Percentiles rank a stretch among this genome's conserved stretches.
These are phyloP conservation scores for Pezicula carpinea DNA, from an alignment of 2,329 filamentous ascomycete species.

Conservation along the genomic window DNA sequence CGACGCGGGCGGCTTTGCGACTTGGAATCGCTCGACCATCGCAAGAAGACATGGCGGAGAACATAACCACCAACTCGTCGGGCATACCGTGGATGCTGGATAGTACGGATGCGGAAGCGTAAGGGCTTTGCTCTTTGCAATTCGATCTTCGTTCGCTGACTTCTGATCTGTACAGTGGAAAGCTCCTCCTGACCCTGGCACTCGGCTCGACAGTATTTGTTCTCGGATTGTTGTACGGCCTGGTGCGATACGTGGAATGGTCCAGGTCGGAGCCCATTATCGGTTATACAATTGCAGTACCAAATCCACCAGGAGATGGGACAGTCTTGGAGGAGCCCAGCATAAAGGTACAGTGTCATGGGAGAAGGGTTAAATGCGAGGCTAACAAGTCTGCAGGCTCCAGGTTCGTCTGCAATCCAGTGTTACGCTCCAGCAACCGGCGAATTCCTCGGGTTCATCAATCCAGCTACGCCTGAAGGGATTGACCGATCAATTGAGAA, in stretches of 20 bases:
- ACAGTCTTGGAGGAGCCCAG: constrained; percentile 53
- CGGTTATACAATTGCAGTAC: constrained; percentile 56
- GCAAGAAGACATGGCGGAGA: too few relatives aligned
- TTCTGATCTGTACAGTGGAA: constrained; percentile 10
- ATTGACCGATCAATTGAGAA: constrained; percentile 76
- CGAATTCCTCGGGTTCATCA: constrained; percentile 71
- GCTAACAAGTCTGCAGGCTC: constrained; percentile 34
- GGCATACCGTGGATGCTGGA: neutral
- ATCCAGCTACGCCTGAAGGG: constrained; percentile 68
- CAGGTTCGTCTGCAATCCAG: constrained; percentile 65
- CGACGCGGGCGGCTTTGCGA: too few relatives aligned
- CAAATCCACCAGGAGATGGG: constrained; percentile 55
- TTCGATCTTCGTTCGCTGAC: constrained; percentile 7
- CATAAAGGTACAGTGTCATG: constrained; percentile 46
- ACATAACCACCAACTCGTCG: neutral
- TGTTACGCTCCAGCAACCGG: constrained; percentile 91
- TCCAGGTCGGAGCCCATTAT: constrained; percentile 37
- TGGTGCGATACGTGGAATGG: constrained; percentile 17
- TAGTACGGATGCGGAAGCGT: neutral
- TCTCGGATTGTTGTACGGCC: constrained; percentile 17
- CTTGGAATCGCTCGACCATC: too few relatives aligned
- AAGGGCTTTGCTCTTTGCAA: neutral
- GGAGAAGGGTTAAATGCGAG: constrained; percentile 2
- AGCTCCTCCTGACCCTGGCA: constrained; percentile 16
- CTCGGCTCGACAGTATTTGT: constrained; percentile 16